Evolutionary conservation across 2,329 filamentous ascomycete genomes (phyloP).

Genomic region (Ploettnerulaceae sp.): DNA sequence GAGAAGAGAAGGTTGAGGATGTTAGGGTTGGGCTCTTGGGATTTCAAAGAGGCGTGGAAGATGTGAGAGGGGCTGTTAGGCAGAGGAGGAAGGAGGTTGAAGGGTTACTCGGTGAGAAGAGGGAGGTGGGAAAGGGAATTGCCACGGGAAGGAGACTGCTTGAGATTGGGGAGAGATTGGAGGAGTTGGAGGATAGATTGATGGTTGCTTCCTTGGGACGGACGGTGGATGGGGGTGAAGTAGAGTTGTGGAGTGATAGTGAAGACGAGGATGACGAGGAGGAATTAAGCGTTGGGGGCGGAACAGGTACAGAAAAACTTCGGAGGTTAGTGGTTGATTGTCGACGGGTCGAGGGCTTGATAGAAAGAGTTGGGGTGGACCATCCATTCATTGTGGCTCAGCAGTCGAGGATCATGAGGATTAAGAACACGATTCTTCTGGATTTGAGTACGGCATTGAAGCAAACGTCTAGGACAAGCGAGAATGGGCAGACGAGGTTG

Average conservation of each 20-base stretch:
- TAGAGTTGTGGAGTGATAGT: slow-evolving; percentile 35
- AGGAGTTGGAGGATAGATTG: slow-evolving; percentile 58
- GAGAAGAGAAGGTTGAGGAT: slow-evolving; percentile 87
- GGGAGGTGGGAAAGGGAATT: slow-evolving; percentile 57
- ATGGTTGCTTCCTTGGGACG: slow-evolving; percentile 43
- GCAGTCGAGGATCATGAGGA: slow-evolving; percentile 48
- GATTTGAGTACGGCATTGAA: slow-evolving; percentile 61
- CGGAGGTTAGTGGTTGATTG: slow-evolving; percentile 54
- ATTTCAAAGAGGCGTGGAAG: slow-evolving; percentile 76
- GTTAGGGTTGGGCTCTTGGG: slow-evolving; percentile 81
- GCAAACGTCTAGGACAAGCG: slow-evolving; percentile 44
- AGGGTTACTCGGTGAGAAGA: slow-evolving; percentile 60
- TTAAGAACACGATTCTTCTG: slow-evolving; percentile 57
- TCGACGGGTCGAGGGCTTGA: slow-evolving; percentile 48
- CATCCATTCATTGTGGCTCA: slow-evolving; percentile 62
- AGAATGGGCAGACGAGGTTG: slow-evolving; percentile 38
- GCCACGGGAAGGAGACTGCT: slow-evolving; percentile 58
- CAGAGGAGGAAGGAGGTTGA: slow-evolving; percentile 60
- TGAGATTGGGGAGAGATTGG: slow-evolving; percentile 60
- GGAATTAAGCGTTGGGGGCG: slow-evolving; percentile 31
- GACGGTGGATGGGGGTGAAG: slow-evolving; percentile 25
- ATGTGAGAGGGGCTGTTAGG: slow-evolving; percentile 62
- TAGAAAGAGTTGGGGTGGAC: slow-evolving; percentile 45
- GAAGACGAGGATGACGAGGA: slow-evolving; percentile 39
- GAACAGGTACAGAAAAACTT: slow-evolving; percentile 36